Evolutionary conservation across 2,329 filamentous ascomycete species (phyloP).

Genomic region (Clonostachys sp.): DNA sequence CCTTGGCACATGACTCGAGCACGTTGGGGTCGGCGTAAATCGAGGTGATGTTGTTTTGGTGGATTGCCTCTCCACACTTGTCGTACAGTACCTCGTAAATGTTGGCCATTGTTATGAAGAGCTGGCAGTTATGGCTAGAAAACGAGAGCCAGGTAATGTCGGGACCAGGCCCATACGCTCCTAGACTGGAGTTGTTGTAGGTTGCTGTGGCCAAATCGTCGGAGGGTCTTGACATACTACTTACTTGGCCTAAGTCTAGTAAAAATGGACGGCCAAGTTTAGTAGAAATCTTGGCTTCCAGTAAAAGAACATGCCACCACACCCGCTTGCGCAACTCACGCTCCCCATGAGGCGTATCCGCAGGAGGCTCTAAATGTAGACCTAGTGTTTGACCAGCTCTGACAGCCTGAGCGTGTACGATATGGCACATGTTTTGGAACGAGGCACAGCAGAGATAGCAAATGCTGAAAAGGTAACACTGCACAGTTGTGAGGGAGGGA

Average conservation of each 20-base stretch:
- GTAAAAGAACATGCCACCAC: conserved; percentile 45
- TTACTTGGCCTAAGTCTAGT: conserved; percentile 20
- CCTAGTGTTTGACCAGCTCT: conserved; percentile 41
- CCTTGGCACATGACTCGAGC: conserved; percentile 17
- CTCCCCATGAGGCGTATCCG: conserved; percentile 18
- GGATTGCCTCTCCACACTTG: conserved; percentile 6
- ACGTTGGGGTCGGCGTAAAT: conserved; percentile 13
- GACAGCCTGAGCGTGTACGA: conserved; percentile 28
- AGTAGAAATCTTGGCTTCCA: conserved; percentile 42
- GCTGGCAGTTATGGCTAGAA: conserved; percentile 4
- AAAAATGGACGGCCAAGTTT: conserved; percentile 40
- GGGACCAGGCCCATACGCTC: conserved; percentile 3
- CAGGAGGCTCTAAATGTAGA: conserved; percentile 38
- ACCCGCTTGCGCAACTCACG: conserved; percentile 42
- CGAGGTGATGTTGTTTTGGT: background rate
- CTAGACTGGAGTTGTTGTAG: conserved; percentile 6
- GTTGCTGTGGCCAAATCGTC: conserved; percentile 7
- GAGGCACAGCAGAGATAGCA: conserved; percentile 42
- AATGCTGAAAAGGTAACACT: conserved; percentile 38
- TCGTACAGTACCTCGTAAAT: conserved; percentile 22
- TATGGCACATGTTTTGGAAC: conserved; percentile 42
- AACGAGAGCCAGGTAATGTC: conserved; percentile 14
- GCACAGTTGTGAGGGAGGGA: conserved; percentile 39
- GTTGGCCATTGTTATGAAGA: conserved; percentile 8
- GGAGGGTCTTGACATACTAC: conserved; percentile 26